Evolutionary conservation across 805 yeast species (phyloP).

Genomic region (Saccharomycopsis babjevae): DNA sequence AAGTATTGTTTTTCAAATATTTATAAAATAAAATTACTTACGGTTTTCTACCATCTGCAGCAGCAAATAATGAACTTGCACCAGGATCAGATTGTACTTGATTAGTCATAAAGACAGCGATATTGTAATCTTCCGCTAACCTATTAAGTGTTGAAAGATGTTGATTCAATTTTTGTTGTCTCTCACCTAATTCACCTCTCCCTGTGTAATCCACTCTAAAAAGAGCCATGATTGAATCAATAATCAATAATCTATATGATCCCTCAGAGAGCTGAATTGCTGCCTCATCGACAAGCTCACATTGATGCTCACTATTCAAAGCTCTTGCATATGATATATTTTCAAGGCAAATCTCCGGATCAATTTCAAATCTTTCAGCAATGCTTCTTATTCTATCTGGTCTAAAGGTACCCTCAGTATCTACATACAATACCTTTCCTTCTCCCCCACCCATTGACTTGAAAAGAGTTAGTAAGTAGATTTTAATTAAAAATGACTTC

Average conservation of each 20-base stretch:
- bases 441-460: constrained; percentile 65
- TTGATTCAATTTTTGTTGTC: constrained; percentile 62
- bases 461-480: neutral
- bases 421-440: constrained; percentile 71
- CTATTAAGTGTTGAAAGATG: constrained; percentile 43
- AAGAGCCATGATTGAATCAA: constrained; percentile 72
- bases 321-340: constrained; percentile 71
- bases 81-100: constrained; percentile 83
- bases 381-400: constrained; percentile 59
- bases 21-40: constrained; percentile 20
- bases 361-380: constrained; percentile 59
- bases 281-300: constrained; percentile 57
- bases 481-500: neutral
- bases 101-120: constrained; percentile 65
- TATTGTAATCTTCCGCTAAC: constrained; percentile 67
- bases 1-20: neutral
- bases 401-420: constrained; percentile 74
- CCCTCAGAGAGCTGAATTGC: constrained; percentile 61
- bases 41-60: constrained; percentile 78
- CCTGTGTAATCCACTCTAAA: constrained; percentile 74
- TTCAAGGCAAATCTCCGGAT: constrained; percentile 58
- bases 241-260: constrained; percentile 45
- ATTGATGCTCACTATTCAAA: constrained; percentile 68
- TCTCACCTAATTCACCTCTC: constrained; percentile 65
- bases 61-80: constrained; percentile 66